Base-by-base conservation (phyloP, 192 early-diverging fungal genomes). In the Coemansia sp. region DNA sequence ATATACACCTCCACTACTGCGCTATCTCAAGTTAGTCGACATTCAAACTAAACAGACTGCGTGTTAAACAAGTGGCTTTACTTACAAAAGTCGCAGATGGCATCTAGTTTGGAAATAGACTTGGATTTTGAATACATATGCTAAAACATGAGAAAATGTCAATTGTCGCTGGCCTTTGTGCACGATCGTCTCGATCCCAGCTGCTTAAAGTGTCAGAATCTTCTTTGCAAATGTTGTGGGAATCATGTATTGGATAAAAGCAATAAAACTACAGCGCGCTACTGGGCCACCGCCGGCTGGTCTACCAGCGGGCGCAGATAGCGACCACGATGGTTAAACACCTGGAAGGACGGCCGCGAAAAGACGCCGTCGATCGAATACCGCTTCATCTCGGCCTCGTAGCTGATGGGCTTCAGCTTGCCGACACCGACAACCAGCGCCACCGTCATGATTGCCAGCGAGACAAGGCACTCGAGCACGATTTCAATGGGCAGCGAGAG, bases 311-410 rank as follows among this genome's bases (percentile, higher is more conserved):
- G 75, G 11, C 65, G 75, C 8, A 77, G 56, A 23, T 56, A 71
- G 38, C 75, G 75, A 30, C 75, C 75, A 24, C 75, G 75, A 47
- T 77, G 75, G 69, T 71, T 71, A 44, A 64, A 77, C 6, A 68
- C 61, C 57, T 77, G 75, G 69, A 77, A 77, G 46, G 75, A 77
- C 22, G 75, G 69, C 18, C 75, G 59, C 48, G 75, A 77, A 50
- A 63, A 77, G 25, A 77, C 53, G 46, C 75, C 75, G 30, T 77
- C 69, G 29, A 77, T 57, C 43, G 75, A 77, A 60, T 77, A 77
- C 60, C 75, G 75, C 69, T 71, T 77, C 75, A 77, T 77, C 65
- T 77, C 75, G 10, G 75, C 64, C 55, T 77, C 75, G 32, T 77
- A 77, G 75, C 75, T 77, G 45, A 77, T 61, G 0, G 69, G 69